Conservation (phyloP, 2,329 filamentous ascomycete species). For the Trichoderma aggressivum region DNA sequence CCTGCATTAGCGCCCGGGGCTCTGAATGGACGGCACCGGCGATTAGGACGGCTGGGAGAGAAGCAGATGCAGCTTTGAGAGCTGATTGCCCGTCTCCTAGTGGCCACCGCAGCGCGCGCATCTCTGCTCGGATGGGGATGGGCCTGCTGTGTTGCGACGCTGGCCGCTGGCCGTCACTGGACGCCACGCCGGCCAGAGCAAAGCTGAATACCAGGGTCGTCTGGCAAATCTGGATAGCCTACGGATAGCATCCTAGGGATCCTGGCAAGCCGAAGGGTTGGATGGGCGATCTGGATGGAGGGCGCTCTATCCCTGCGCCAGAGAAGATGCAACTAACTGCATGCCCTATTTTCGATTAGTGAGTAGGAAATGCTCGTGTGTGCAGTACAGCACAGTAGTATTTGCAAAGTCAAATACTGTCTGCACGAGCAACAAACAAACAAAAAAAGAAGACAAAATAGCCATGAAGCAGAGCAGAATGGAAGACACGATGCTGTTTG, state of each 20-base stretch:
- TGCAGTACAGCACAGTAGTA: not conserved
- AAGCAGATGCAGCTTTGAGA: not conserved
- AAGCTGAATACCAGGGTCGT: slow-evolving; percentile 16
- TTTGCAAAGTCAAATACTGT: not conserved
- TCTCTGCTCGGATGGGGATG: not conserved
- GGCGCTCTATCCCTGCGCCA: not conserved
- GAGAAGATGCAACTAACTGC: not conserved
- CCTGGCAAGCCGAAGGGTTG: not conserved
- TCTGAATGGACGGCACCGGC: slow-evolving; percentile 3
- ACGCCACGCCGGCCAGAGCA: slow-evolving; percentile 13
- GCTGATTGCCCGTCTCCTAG: slow-evolving; percentile 8
- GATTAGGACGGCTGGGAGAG: slow-evolving; percentile 10
- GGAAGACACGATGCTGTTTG: not conserved
- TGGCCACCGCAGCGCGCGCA: not conserved
- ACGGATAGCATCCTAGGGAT: too few relatives aligned
- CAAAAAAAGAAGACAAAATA: not conserved
- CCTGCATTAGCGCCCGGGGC: slow-evolving; percentile 21
- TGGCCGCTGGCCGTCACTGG: not conserved
- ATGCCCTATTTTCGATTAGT: not conserved
- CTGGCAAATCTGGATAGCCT: not conserved
- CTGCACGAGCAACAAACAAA: not conserved
- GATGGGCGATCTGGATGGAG: not conserved
- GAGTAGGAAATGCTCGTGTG: not conserved
- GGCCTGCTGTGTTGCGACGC: not conserved
- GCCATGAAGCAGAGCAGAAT: not conserved